Evolutionary conservation across 2,329 filamentous ascomycete genomes (phyloP).

Genomic region (Penicillium sp.): DNA sequence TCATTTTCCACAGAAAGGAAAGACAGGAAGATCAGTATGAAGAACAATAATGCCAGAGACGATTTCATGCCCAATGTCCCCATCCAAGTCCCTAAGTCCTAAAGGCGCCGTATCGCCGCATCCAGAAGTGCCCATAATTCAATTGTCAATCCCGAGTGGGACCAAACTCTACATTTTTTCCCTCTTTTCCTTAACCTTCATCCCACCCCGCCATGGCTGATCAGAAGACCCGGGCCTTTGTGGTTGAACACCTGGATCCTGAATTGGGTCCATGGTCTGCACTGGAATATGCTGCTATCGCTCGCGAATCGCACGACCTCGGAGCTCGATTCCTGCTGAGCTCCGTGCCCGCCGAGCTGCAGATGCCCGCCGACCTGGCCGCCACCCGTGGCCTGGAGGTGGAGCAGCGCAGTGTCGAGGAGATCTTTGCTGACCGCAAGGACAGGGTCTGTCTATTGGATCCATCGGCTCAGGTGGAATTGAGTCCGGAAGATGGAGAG

Average conservation of each 20-base stretch:
- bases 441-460: constrained; percentile 84
- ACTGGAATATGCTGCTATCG: constrained; percentile 88
- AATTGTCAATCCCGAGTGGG: neutral
- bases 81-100: neutral
- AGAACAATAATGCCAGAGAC: no score
- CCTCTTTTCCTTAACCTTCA: neutral
- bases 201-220: constrained; percentile 23
- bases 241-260: constrained; percentile 94
- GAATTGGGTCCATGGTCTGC: constrained; percentile 94
- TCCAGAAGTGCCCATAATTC: neutral
- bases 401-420: constrained; percentile 77
- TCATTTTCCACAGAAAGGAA: no score
- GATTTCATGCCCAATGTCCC: neutral
- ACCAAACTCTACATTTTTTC: neutral
- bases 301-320: constrained; percentile 70
- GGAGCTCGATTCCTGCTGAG: constrained; percentile 76
- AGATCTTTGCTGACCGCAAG: constrained; percentile 72
- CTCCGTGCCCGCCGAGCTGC: constrained; percentile 70
- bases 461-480: constrained; percentile 76
- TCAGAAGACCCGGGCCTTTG: constrained; percentile 67
- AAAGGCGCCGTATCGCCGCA: neutral
- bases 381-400: constrained; percentile 64
- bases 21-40: no score
- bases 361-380: constrained; percentile 61
- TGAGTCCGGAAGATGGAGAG: constrained; percentile 79